Conservation (phyloP, 371 early-diverging fungal genomes). For the Mortierella sp. region DNA sequence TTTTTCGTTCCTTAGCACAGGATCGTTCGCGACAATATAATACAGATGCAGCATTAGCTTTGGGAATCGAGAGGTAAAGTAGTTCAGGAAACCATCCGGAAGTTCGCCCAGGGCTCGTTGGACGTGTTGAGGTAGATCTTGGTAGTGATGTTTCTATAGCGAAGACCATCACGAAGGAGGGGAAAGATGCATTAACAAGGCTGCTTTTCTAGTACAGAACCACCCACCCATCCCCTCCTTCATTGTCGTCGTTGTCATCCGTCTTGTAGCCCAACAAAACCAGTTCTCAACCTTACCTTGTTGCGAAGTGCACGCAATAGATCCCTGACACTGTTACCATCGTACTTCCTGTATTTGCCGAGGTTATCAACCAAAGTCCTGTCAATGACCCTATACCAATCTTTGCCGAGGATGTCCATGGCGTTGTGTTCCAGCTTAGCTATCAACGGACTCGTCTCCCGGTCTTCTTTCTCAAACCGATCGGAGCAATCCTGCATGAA, state of each 20-base stretch:
- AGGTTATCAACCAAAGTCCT: conserved; percentile 81
- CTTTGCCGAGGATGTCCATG: conserved; percentile 68
- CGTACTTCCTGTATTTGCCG: conserved; percentile 92
- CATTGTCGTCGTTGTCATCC: not conserved
- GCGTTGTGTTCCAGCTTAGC: conserved; percentile 73
- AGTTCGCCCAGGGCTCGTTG: conserved; percentile 84
- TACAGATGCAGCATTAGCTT: conserved; percentile 83
- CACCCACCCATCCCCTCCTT: not conserved
- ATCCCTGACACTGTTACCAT: conserved; percentile 85
- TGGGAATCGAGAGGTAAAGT: conserved; percentile 93
- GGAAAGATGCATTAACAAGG: not conserved
- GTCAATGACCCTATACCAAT: conserved; percentile 90
- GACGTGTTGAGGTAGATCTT: conserved; percentile 85
- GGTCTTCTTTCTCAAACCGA: conserved; percentile 86
- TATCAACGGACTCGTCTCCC: conserved; percentile 59
- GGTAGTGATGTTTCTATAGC: conserved; percentile 92
- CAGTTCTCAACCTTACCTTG: too few species aligned
- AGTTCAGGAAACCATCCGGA: conserved; percentile 88
- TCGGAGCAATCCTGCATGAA: conserved; percentile 97
- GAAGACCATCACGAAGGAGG: conserved; percentile 3
- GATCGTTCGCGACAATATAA: conserved; percentile 68
- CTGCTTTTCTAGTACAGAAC: not conserved
- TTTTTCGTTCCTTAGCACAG: conserved; percentile 65
- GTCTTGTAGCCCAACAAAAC: too few species aligned
- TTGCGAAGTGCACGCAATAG: conserved; percentile 93